phyloP scores from a whole-genome alignment of 2,329 filamentous ascomycete genomes.

The Alternaria infectoria region DNA sequence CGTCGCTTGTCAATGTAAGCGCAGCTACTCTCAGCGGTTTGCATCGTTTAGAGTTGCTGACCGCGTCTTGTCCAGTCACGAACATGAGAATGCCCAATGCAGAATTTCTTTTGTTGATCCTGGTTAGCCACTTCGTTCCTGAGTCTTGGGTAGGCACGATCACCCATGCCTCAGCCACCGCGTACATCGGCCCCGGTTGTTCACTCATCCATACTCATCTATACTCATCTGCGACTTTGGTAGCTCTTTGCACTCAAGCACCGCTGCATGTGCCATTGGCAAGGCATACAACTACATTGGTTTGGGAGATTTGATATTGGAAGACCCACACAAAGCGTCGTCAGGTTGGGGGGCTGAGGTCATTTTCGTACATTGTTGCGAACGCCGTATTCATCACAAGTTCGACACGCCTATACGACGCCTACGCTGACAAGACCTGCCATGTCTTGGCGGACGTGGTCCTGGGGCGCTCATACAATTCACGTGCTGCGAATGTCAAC shows the following conservation, averaged over 20 bases:
- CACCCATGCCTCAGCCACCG: conserved; percentile 9
- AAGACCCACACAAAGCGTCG: conserved; percentile 27
- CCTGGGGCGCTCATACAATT: conserved; percentile 16
- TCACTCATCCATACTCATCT: conserved; percentile 15
- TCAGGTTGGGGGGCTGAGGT: conserved; percentile 41
- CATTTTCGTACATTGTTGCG: conserved; percentile 33
- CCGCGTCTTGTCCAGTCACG: conserved; percentile 16
- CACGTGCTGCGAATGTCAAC: conserved; percentile 30
- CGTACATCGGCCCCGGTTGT: neutral
- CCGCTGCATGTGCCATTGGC: conserved; percentile 1
- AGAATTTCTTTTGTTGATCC: neutral
- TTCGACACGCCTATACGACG: conserved; percentile 18
- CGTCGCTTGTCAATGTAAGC: conserved; percentile 6
- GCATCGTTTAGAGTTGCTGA: conserved; percentile 26
- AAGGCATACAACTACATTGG: conserved; percentile 9
- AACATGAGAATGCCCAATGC: neutral
- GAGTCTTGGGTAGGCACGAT: neutral
- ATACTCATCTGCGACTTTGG: neutral
- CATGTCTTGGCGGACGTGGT: neutral
- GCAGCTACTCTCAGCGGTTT: conserved; percentile 18
- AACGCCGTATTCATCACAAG: conserved; percentile 20
- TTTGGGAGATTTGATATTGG: conserved; percentile 9
- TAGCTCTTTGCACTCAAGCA: neutral
- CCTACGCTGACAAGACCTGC: conserved; percentile 7
- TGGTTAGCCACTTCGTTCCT: neutral